Conservation (phyloP, 257 asterid species). For the Solanum lignicaule region DNA sequence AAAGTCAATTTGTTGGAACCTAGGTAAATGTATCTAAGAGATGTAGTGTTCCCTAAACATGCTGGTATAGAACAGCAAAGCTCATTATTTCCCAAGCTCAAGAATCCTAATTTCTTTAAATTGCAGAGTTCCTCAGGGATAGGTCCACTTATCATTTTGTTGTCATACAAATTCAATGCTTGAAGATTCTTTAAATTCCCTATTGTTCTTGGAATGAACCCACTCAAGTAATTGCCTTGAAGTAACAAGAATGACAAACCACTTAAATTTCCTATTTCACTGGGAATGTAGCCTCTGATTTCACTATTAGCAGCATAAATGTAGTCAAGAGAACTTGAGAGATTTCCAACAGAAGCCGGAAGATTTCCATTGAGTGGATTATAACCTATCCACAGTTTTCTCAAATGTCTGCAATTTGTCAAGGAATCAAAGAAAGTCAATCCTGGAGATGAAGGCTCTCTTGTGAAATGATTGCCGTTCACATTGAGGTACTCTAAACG, state of each 20-base stretch:
- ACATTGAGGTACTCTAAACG: conserved; percentile 17
- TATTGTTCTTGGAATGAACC: conserved; percentile 1
- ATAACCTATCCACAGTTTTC: not conserved
- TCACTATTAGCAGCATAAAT: not conserved
- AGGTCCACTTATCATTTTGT: conserved; percentile 10
- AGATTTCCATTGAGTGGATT: conserved; percentile 11
- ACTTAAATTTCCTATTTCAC: conserved; percentile 21
- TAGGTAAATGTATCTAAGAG: conserved; percentile 2
- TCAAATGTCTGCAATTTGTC: not conserved
- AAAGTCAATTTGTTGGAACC: conserved; percentile 12
- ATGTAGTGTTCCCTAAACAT: conserved; percentile 16
- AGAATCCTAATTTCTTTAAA: not conserved
- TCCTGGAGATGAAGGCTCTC: not conserved
- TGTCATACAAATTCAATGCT: not conserved
- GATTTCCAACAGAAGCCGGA: conserved; percentile 20
- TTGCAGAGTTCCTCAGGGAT: conserved; percentile 9
- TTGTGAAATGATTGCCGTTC: conserved; percentile 16
- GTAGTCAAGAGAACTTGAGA: conserved; percentile 8
- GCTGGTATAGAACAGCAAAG: conserved; percentile 18
- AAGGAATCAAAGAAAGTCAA: conserved; percentile 1
- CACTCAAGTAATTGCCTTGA: not conserved
- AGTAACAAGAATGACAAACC: not conserved
- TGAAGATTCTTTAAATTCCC: not conserved
- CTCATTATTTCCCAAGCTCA: conserved; percentile 6
- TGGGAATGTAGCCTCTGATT: conserved; percentile 22